Evolutionary conservation across 2,329 filamentous ascomycete genomes (phyloP), one percentile per base, ranked within the genome.

Genomic region (Pezicula carpinea): DNA sequence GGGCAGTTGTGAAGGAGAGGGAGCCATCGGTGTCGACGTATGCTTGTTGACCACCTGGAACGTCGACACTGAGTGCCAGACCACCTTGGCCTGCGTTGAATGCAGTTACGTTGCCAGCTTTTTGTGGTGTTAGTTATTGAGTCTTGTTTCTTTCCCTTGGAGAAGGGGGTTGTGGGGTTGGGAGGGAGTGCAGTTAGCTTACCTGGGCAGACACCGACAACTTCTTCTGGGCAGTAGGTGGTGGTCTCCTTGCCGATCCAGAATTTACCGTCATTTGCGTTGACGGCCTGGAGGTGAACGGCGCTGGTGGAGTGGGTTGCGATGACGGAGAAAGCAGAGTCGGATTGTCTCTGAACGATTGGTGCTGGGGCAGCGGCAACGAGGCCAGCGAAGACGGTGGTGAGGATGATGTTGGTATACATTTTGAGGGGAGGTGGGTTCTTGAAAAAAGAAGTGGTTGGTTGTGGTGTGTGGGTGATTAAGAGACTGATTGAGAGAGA

Each of bases 1-100:
- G 74, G 26, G 54, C 40, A 6, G 15, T 34, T 3, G 51, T 57
- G 38, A 52, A 51, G n/a, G 39, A 44, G 36, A 55, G 53, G 3
- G 56, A 64, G 3, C 58, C 61, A 11, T 61, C 63, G 34, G 58
- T 53, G 43, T 61, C 53, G 51, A 73, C 70, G 43, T 55, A 58
- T 36, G 46, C 35, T 41, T 44, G 41, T 46, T 56, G 50, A 18
- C 54, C 52, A 18, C 54, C 49, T 34, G 49, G 44, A 14, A 51
- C 44, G 5, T 15, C 14, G n/a, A 18, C 26, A 38, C 15, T 15
- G 7, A 40, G 7, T n/a, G 18, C 5, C 6, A 40, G 38, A 7
- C 19, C 22, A 15, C 32, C 26, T 15, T 8, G 13, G 15, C 11
- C 11, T 13, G 14, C 23, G 15, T 21, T 14, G 41, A 53, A 42